Evolutionary conservation across 2,329 filamentous ascomycete species (phyloP).

Genomic region (Alternaria brassicicola): DNA sequence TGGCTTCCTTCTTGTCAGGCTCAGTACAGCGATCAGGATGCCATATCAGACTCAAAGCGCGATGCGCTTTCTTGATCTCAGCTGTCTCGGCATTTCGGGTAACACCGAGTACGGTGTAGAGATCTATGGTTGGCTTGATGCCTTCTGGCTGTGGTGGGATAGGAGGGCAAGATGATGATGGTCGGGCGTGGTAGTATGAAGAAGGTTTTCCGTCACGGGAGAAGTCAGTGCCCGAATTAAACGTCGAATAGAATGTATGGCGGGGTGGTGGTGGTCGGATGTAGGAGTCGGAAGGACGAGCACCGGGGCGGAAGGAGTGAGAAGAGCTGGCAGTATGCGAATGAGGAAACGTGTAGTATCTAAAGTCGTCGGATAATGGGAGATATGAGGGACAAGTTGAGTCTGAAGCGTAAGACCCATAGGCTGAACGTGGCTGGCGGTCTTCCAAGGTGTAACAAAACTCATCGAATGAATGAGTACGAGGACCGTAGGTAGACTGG

Average conservation of each 20-base stretch:
- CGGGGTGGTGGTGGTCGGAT: not conserved
- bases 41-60: slow-evolving; percentile 90
- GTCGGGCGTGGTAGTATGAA: not conserved
- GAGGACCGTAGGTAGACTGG: not conserved
- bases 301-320: not conserved
- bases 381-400: not conserved
- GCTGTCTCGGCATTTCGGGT: slow-evolving; percentile 72
- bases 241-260: not conserved
- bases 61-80: slow-evolving; percentile 97
- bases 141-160: not conserved
- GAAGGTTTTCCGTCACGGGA: not conserved
- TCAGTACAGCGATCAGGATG: slow-evolving; percentile 71
- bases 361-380: not conserved
- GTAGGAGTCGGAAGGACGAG: not conserved
- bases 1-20: slow-evolving; percentile 19
- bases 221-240: not conserved
- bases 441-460: not conserved
- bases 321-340: not conserved
- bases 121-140: slow-evolving; percentile 56
- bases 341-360: not conserved
- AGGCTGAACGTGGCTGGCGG: not conserved
- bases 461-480: not conserved
- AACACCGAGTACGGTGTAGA: slow-evolving; percentile 83
- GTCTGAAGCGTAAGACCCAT: not conserved
- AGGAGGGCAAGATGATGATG: not conserved